A percentile compares a stretch with the other conserved stretches of the same genome.
Evolutionary conservation across 305 asterid species (phyloP).

Genomic region (Solanum hybrid): DNA sequence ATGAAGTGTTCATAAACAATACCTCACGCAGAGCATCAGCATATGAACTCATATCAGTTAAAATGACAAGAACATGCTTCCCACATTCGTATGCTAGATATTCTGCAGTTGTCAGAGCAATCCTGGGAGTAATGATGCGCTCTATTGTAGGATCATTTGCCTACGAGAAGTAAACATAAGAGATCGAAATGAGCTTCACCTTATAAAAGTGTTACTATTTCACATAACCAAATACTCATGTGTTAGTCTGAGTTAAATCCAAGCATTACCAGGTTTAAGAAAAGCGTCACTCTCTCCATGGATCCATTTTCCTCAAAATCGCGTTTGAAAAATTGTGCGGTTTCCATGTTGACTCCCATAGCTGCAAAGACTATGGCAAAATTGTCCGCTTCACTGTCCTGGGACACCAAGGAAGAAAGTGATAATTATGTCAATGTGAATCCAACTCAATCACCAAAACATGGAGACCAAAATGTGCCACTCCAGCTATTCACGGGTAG

Average conservation of each 20-base stretch:
- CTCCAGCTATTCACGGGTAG: background rate
- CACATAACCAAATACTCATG: background rate
- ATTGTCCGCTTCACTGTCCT: constrained; percentile 85
- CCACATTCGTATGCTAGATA: constrained; percentile 94
- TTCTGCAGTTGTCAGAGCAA: constrained; percentile 96
- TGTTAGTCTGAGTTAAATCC: background rate
- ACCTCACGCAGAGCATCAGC: constrained; percentile 99
- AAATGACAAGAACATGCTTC: constrained; percentile 95
- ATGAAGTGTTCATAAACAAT: constrained; percentile 3
- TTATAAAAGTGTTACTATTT: background rate
- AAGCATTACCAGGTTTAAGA: constrained; percentile 65
- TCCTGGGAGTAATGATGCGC: constrained; percentile 92
- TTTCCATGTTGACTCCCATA: constrained; percentile 99
- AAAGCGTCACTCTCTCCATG: constrained; percentile 97
- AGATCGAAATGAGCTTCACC: background rate
- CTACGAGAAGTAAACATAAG: constrained; percentile 24
- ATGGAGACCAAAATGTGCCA: background rate
- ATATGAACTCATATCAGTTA: constrained; percentile 98
- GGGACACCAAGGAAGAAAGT: constrained; percentile 16
- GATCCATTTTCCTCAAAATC: constrained; percentile 99
- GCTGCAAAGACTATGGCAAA: constrained; percentile 98
- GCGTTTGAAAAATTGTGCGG: constrained; percentile 94
- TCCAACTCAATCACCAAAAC: background rate
- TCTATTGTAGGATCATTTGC: constrained; percentile 97
- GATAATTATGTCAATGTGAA: constrained; percentile 12